Evolutionary conservation across 2,329 filamentous ascomycete species (phyloP).

Genomic region (Verticillium dahliae): DNA sequence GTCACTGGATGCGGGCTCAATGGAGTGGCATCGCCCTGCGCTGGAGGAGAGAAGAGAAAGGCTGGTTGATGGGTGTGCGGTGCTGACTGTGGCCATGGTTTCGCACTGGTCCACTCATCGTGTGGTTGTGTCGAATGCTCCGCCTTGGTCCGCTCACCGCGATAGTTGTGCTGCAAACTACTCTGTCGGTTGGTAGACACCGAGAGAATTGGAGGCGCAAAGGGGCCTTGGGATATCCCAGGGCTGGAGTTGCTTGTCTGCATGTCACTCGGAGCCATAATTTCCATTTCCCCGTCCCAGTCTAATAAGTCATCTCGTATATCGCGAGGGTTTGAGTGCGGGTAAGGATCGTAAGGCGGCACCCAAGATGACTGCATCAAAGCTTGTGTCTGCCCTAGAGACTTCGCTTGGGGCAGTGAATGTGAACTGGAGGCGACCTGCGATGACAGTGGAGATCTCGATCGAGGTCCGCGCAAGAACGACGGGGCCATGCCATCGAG

Average conservation of each 20-base stretch:
- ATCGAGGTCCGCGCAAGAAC: background rate
- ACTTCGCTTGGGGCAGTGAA: background rate
- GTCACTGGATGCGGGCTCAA: slow-evolving; percentile 12
- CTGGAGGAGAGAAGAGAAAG: slow-evolving; percentile 15
- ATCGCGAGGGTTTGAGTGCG: background rate
- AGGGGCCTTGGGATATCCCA: slow-evolving; percentile 15
- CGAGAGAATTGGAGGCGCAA: slow-evolving; percentile 16
- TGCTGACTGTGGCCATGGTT: background rate
- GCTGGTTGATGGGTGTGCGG: slow-evolving; percentile 1
- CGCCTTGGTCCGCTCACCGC: slow-evolving; percentile 10
- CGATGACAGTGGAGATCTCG: background rate
- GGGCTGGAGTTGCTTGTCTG: slow-evolving; percentile 25
- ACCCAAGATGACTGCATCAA: background rate
- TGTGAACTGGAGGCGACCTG: background rate
- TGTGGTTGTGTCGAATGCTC: slow-evolving; percentile 5
- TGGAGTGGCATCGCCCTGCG: slow-evolving; percentile 12
- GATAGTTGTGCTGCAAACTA: slow-evolving; percentile 1
- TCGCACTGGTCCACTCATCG: background rate
- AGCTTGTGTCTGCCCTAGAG: background rate
- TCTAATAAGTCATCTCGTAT: background rate
- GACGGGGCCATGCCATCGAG: background rate
- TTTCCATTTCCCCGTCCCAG: background rate
- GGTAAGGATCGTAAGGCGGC: background rate
- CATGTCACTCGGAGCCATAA: slow-evolving; percentile 12
- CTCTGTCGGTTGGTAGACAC: slow-evolving; percentile 5